Base-by-base conservation (phyloP, 805 yeast species). In the Saccharomyces eubayanus region DNA sequence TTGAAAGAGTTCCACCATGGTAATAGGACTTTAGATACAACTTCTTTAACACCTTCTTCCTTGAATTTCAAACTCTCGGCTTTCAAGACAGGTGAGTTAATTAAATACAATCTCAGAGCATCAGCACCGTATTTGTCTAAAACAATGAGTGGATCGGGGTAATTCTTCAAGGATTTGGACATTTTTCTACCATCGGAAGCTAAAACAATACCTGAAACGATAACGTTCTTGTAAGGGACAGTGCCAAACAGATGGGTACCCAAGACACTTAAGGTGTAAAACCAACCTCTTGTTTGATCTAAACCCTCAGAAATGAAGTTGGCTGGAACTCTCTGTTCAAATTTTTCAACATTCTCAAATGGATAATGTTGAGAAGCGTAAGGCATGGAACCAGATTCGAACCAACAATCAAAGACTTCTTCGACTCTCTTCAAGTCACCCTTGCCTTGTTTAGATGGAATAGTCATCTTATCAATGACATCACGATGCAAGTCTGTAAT, bases 241-340 rank as follows among this genome's bases (percentile, higher is more conserved):
- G 84, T 81, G 66, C 87, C 85, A 76, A 94, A 94, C 64, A 94
- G 76, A 65, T 92, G 97, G 54, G 96, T 89, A 72, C 98, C 99
- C 66, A 94, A 79, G 27, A 94, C 97, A 48, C 96, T 85, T 71
- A 94, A 79, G 51, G 99, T 94, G 74, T 94, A 94, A 76, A 94
- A 94, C 99, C 99, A 94, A 70, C 99, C 99, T 82, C 99, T 89
- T 55, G 99, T 94, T 78, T 94, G 99, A 75, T 94, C 99, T 64
- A 94, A 81, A 75, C 99, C 99, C 79, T 94, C 99, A 56, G 97
- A 86, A 65, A 94, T 94, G 74, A 94, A 94, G 73, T 94, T 92
- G 47, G 96, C 99, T 48, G 99, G 99, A 84, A 89, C 95, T 49
- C 87, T 80, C 54, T 79, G 70, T 40, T 75, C 67, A 75, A 92